Base-by-base conservation (phyloP, 257 asterid genomes). In the Buddleja alternifolia region DNA sequence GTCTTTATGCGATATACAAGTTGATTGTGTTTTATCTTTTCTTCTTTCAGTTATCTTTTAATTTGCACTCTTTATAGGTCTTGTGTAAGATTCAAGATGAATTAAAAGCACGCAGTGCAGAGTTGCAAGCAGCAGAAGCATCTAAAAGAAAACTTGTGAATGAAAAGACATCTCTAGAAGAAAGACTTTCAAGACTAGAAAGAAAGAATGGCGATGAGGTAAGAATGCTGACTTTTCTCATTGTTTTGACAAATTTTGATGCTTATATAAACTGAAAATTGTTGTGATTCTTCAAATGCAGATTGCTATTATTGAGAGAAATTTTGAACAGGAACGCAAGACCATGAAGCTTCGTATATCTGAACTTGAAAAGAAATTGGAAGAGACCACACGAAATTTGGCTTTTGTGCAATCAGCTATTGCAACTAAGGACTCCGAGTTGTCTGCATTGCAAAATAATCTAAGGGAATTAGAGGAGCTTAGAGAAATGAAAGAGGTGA, bases 401-500 rank as follows among this genome's bases (percentile, higher is more conserved):
- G 72, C 63, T 50, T 79, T 52, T 52, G 85, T 89, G 7, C 83
- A 85, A 70, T 88, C 96, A 48, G 50, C 81, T 63, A 68, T 89
- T 58, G 80, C 84, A 60, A 58, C 77, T 17, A 94, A 91, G 80
- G 96, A 89, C 61, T 50, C 61, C 16, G 95, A 91, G 74, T 41
- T 91, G 67, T 70, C 85, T 54, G 60, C 81, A 25, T 54, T 89
- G 81, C 95, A 87, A 77, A 91, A 81, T 80, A 89, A 89, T 71
- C 82, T 94, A 16, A 88, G 79, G 83, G 99, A 91, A 71, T 73
- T 94, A 66, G 99, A 86, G 69, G 97, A 94, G 50, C 85, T 94
- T 53, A 86, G 97, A 83, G 99, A 94, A 82, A 89, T 94, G 96
- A 94, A 91, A 81, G 99, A 94, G 96, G 99, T 94, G 41, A 67